Evolutionary conservation across 331 rosid genomes (phyloP).

Genomic region (Quercus phellos): DNA sequence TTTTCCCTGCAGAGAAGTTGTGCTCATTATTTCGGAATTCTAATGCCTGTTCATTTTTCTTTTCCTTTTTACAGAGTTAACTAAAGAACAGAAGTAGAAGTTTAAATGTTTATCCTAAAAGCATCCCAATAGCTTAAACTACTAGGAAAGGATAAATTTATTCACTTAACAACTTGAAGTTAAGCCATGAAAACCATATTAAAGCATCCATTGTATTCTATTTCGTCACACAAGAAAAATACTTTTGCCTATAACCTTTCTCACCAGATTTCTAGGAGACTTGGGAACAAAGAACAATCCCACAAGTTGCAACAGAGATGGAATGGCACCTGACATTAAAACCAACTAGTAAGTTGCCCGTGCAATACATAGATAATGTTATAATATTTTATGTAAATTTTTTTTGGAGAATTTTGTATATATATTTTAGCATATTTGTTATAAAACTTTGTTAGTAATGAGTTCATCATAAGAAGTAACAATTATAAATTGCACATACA

Average conservation of each 20-base stretch:
- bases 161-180: background rate
- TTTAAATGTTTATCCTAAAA: background rate
- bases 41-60: background rate
- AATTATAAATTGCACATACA: too few species aligned
- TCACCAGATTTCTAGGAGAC: slow-evolving; percentile 84
- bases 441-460: too few species aligned
- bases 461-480: too few species aligned
- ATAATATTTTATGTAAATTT: too few species aligned
- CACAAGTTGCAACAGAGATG: slow-evolving; percentile 46
- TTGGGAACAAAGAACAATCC: slow-evolving; percentile 63
- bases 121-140: background rate
- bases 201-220: background rate
- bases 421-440: too few species aligned
- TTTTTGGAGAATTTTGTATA: too few species aligned
- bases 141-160: too few species aligned
- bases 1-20: slow-evolving; percentile 52
- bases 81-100: too few species aligned
- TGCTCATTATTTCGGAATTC: slow-evolving; percentile 4
- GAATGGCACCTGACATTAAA: slow-evolving; percentile 38
- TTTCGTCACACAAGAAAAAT: background rate
- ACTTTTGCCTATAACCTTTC: background rate
- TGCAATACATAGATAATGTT: too few species aligned
- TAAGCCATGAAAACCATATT: background rate
- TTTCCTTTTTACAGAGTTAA: too few species aligned
- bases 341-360: background rate